Conservation (phyloP, 1,284 basidiomycete genomes). For the Cutaneotrichosporon cutaneum region DNA sequence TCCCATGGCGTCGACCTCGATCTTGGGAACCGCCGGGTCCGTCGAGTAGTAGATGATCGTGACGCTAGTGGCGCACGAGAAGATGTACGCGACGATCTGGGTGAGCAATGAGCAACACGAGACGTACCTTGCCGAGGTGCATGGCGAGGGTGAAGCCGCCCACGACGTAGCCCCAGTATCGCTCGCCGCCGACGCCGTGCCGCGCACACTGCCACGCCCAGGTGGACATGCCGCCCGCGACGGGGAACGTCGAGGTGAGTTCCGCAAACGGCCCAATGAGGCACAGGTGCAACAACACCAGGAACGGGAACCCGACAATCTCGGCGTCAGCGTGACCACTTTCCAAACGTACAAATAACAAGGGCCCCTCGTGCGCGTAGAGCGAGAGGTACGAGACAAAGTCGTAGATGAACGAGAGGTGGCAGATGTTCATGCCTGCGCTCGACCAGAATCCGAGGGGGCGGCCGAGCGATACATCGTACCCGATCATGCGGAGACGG, state of each 20-base stretch:
- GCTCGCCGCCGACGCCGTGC: slow-evolving; percentile 5
- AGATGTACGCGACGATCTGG: neutral
- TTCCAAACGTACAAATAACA: no score
- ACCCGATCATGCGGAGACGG: no score
- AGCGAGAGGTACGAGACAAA: no score
- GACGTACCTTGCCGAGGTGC: slow-evolving; percentile 10
- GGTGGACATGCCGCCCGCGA: slow-evolving; percentile 10
- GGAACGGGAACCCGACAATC: neutral
- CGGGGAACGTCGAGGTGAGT: slow-evolving; percentile 7
- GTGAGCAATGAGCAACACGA: neutral
- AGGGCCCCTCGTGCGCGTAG: no score
- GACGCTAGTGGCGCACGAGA: no score
- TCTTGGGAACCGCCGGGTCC: neutral
- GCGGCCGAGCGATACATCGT: no score
- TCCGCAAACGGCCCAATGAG: slow-evolving; percentile 8
- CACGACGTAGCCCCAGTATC: slow-evolving; percentile 10
- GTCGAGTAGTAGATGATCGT: neutral
- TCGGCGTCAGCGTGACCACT: no score
- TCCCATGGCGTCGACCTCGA: neutral
- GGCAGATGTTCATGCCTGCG: no score
- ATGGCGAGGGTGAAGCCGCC: slow-evolving; percentile 4
- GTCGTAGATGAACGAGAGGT: no score
- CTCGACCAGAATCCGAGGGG: no score
- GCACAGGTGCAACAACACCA: neutral
- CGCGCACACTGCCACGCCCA: slow-evolving; percentile 13